These are phyloP conservation scores for Dactylella cylindrospora DNA, from an alignment of 2,329 filamentous ascomycete species.

Conservation along the genomic window DNA sequence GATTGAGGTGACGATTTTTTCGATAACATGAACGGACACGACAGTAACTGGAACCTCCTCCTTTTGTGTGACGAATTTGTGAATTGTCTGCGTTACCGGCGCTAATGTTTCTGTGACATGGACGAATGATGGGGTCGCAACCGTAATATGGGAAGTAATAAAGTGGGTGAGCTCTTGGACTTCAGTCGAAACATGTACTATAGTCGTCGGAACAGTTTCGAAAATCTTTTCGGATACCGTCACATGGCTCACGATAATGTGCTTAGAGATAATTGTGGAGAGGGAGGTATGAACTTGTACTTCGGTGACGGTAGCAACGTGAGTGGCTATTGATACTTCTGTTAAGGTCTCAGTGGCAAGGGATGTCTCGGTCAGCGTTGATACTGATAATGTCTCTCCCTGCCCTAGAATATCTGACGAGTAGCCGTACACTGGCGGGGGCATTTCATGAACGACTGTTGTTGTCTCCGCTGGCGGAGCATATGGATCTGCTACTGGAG, in stretches of 20 bases:
- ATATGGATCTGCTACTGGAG: too few relatives aligned
- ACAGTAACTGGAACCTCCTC: constrained; percentile 35
- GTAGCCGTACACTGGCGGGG: constrained; percentile 8
- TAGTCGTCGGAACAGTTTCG: constrained; percentile 5
- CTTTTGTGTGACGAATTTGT: constrained; percentile 27
- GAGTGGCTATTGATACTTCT: too few relatives aligned
- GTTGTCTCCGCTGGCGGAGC: too few relatives aligned
- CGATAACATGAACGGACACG: constrained; percentile 23
- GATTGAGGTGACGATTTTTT: constrained; percentile 23
- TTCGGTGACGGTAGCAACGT: constrained; percentile 34
- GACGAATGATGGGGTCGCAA: constrained; percentile 8
- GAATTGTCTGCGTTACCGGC: constrained; percentile 19
- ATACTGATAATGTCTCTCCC: constrained; percentile 17
- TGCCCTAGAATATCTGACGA: constrained; percentile 6
- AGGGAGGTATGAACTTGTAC: constrained; percentile 7
- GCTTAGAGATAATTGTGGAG: constrained; percentile 15
- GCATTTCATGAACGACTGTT: constrained; percentile 16
- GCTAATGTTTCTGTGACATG: neutral
- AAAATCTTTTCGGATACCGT: constrained; percentile 19
- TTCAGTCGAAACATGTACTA: constrained; percentile 20
- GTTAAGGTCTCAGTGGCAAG: constrained; percentile 16
- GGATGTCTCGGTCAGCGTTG: too few relatives aligned
- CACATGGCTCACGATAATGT: constrained; percentile 26
- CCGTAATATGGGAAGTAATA: constrained; percentile 16
- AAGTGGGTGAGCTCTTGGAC: constrained; percentile 18